Evolutionary conservation across 805 yeast genomes (phyloP), one percentile per base, ranked within the genome.

Genomic region (Lipomyces yamadae): DNA sequence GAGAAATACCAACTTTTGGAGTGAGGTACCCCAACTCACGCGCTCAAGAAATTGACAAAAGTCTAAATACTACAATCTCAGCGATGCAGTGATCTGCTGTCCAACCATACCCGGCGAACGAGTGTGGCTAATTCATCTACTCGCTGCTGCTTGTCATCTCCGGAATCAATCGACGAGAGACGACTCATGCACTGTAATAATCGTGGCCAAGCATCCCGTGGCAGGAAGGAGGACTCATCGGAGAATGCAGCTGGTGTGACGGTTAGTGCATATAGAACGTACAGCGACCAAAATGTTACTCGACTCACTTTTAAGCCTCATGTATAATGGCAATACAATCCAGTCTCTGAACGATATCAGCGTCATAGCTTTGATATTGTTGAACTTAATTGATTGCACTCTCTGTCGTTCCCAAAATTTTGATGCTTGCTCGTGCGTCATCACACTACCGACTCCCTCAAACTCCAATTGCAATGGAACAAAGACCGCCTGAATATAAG

Each of bases 141-240:
- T n/a, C 83, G 79, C 53, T 78, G 79, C 72, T 88, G 92, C 64
- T 84, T 82, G 30, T 83, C 83, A 71, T 86, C 88, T 6, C 78
- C 79, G 0, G 87, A 81, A 56, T 83, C 83, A 2, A 86, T 81
- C 0, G 86, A 80, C 29, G 83, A 81, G 37, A 89, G 74, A 35
- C 86, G 79, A 6, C 89, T 86, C 69, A 88, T 83, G 72, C 94
- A 89, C 72, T 87, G 91, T 10, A 87, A 75, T 37, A 89, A 74
- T 1, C 81, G 75, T 34, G 80, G 74, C 34, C 76, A 72, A 1
- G 72, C 62, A 10, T 73, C 76, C 10, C 6, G 50, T 10, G 63
- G 30, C 13, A 63, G 7, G 30, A n/a, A 50, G n/a, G 33, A 3
- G 10, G 61, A 24, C 32, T 50, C 58, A 1, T 30, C 48, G 11